A percentile compares a stretch with the other conserved stretches of the same genome.
phyloP scores from a whole-genome alignment of 139 green algal genomes.

The Coelastrella sp. region DNA sequence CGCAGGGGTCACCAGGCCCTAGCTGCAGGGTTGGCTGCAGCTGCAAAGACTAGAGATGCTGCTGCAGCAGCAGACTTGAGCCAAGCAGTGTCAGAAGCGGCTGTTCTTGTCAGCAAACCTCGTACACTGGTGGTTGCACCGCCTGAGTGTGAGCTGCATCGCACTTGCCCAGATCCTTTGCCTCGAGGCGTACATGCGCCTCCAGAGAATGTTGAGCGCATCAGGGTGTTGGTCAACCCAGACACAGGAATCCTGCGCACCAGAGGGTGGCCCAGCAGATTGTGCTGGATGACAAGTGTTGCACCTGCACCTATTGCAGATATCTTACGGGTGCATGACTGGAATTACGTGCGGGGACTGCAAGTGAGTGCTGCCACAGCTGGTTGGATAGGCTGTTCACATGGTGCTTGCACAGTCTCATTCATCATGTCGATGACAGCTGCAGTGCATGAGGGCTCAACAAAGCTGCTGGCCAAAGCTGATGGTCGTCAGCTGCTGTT shows the following conservation, averaged over 20 bases:
- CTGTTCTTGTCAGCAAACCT: not conserved
- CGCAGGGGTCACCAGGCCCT: conserved; percentile 53
- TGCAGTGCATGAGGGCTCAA: not conserved
- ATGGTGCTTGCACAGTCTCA: too few relatives aligned
- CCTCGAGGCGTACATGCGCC: conserved; percentile 58
- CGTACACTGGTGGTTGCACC: conserved; percentile 76
- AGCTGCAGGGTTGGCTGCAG: conserved; percentile 24
- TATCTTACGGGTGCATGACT: conserved; percentile 89
- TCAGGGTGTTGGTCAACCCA: conserved; percentile 70
- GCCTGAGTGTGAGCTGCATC: conserved; percentile 74
- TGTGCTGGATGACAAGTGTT: conserved; percentile 67
- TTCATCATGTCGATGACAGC: not conserved
- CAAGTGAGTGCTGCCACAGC: conserved; percentile 46
- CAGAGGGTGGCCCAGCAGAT: conserved; percentile 58
- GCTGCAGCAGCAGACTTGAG: not conserved
- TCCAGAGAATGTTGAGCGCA: conserved; percentile 87
- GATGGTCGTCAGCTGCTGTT: not conserved
- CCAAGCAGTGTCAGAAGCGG: not conserved
- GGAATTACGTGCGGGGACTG: conserved; percentile 82
- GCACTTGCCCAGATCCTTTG: conserved; percentile 72
- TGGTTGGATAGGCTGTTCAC: not conserved
- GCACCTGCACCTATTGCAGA: conserved; percentile 69
- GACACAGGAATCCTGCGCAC: conserved; percentile 69
- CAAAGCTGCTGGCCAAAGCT: too few relatives aligned
- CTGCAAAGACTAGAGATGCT: not conserved